phyloP scores from a whole-genome alignment of 257 asterid species.

The Nicotiana knightiana region DNA sequence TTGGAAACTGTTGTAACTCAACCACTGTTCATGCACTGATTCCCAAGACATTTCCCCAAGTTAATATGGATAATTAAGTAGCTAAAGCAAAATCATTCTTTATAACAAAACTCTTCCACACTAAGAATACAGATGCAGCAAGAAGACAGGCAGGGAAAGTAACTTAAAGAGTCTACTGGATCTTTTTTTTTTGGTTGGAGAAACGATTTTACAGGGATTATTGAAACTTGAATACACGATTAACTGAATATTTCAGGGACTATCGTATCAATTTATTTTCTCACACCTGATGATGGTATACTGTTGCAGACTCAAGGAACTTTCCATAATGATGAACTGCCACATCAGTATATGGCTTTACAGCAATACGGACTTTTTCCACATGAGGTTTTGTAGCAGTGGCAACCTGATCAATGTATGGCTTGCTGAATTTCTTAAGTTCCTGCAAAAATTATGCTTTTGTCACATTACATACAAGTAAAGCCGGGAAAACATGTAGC shows the following conservation, averaged over 20 bases:
- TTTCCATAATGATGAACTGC: conserved; percentile 56
- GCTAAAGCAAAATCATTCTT: background rate
- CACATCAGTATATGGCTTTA: conserved; percentile 63
- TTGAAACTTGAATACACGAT: background rate
- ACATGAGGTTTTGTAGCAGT: conserved; percentile 83
- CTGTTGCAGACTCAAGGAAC: conserved; percentile 67
- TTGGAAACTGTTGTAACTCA: background rate
- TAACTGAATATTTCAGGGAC: background rate
- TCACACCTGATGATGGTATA: conserved; percentile 72
- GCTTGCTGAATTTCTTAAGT: conserved; percentile 62
- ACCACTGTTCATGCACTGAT: background rate
- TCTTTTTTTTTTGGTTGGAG: background rate
- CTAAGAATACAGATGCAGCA: background rate
- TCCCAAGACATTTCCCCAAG: background rate
- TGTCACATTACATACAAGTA: background rate
- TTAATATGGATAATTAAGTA: background rate
- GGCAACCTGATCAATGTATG: conserved; percentile 78
- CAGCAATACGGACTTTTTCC: conserved; percentile 41
- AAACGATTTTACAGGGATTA: background rate
- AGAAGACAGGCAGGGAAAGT: background rate
- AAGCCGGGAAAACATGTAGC: background rate
- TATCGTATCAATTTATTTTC: background rate
- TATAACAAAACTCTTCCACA: background rate
- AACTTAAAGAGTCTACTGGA: background rate
- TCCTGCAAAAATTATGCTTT: conserved; percentile 38